Evolutionary conservation across 768 basidiomycete species (phyloP).

Genomic region (Hebeloma cylindrosporum): DNA sequence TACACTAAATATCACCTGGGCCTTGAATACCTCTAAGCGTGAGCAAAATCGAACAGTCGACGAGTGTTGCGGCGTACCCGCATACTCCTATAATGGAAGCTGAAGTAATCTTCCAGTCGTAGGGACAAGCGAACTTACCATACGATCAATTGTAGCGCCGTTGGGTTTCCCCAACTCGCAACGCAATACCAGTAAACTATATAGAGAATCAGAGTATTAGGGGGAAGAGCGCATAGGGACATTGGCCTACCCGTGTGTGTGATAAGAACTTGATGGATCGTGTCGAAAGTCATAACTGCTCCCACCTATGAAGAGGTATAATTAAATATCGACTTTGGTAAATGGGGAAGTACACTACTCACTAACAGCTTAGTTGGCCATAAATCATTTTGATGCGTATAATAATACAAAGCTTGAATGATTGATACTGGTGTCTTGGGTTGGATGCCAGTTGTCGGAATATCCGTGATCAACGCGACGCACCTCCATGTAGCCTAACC

Average conservation of each 20-base stretch:
- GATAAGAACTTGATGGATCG: slow-evolving; percentile 53
- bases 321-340: background rate
- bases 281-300: slow-evolving; percentile 49
- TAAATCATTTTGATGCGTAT: slow-evolving; percentile 46
- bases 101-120: background rate
- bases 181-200: slow-evolving; percentile 26
- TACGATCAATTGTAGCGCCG: slow-evolving; percentile 18
- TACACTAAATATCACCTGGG: slow-evolving; percentile 29
- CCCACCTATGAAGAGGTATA: slow-evolving; percentile 47
- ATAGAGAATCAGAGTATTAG: background rate
- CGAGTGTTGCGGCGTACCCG: too few species aligned
- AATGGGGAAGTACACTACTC: background rate
- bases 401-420: slow-evolving; percentile 59
- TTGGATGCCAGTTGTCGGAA: background rate
- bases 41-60: background rate
- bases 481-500: slow-evolving; percentile 52
- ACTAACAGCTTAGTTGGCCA: slow-evolving; percentile 51
- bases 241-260: slow-evolving; percentile 43
- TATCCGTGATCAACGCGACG: slow-evolving; percentile 8
- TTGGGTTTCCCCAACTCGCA: slow-evolving; percentile 22
- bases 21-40: slow-evolving; percentile 7
- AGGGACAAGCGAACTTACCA: slow-evolving; percentile 14
- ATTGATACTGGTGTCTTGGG: slow-evolving; percentile 45
- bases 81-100: slow-evolving; percentile 19
- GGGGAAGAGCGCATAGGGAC: slow-evolving; percentile 2